Evolutionary conservation across 163 green algal genomes (phyloP).

Genomic region (Volvox carteri): DNA sequence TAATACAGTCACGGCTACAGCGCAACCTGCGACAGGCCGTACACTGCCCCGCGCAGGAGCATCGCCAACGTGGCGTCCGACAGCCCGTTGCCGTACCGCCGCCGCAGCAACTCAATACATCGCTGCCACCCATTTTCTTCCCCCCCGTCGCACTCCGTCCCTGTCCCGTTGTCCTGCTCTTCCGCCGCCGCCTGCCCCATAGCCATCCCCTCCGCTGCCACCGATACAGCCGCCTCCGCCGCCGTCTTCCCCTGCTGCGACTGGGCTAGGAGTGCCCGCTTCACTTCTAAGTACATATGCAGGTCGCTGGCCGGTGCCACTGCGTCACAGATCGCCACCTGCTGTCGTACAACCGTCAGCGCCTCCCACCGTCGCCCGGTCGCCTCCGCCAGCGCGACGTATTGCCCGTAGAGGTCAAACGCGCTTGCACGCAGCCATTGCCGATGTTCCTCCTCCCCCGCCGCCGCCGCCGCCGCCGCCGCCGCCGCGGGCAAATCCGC

Average conservation of each 20-base stretch:
- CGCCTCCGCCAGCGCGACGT: not conserved
- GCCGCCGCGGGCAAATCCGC: not conserved
- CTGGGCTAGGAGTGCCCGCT: slow-evolving; percentile 16
- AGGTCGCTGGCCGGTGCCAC: slow-evolving; percentile 49
- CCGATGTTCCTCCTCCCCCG: not conserved
- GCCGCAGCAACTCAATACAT: slow-evolving; percentile 4
- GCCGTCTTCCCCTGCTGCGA: not conserved
- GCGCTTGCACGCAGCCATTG: slow-evolving; percentile 25
- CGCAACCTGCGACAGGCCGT: not conserved
- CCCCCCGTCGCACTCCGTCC: not conserved
- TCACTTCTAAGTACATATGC: slow-evolving; percentile 56
- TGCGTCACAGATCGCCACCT: slow-evolving; percentile 25
- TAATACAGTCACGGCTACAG: no score
- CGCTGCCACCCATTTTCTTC: not conserved
- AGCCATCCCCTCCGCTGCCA: not conserved
- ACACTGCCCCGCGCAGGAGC: slow-evolving; percentile 27
- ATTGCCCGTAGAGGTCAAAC: slow-evolving; percentile 24
- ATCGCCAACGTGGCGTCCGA: not conserved
- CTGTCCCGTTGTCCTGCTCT: not conserved
- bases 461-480: not conserved
- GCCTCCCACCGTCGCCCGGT: not conserved
- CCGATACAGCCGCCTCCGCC: not conserved
- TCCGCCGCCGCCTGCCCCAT: not conserved
- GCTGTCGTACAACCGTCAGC: not conserved
- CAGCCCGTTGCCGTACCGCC: slow-evolving; percentile 24